Conservation (phyloP, 1,284 basidiomycete genomes). For the Cryptococcus sp. region DNA sequence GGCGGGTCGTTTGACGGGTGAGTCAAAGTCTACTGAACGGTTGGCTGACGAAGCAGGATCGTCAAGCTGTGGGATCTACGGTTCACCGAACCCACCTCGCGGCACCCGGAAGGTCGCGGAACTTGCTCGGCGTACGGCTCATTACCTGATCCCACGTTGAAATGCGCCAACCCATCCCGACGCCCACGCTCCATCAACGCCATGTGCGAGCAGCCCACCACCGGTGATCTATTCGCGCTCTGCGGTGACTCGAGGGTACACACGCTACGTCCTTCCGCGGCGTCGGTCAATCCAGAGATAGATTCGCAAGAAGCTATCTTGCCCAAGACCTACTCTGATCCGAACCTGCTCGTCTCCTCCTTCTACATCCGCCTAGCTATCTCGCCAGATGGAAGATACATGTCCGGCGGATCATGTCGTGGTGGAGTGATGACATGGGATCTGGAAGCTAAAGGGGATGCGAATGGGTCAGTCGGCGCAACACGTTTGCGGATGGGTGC, state of each 20-base stretch:
- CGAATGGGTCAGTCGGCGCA: conserved; percentile 17
- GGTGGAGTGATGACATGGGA: conserved; percentile 51
- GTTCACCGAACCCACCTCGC: conserved; percentile 28
- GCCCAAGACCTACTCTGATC: conserved; percentile 40
- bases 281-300: background rate
- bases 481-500: conserved; percentile 21
- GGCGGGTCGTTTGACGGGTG: conserved; percentile 52
- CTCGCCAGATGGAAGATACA: conserved; percentile 44
- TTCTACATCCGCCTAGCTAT: conserved; percentile 51
- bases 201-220: conserved; percentile 40
- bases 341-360: conserved; percentile 34
- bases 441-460: conserved; percentile 8
- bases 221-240: conserved; percentile 44
- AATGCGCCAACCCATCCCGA: conserved; percentile 24
- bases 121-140: conserved; percentile 23
- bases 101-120: conserved; percentile 24
- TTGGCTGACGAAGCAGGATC: conserved; percentile 38
- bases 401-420: conserved; percentile 43
- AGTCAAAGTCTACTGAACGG: conserved; percentile 10
- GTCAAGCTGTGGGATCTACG: conserved; percentile 55
- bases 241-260: conserved; percentile 47
- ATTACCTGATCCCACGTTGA: conserved; percentile 42
- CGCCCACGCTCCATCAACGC: conserved; percentile 45
- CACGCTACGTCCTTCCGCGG: conserved; percentile 38
- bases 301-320: conserved; percentile 24